Evolutionary conservation across 2,329 filamentous ascomycete genomes (phyloP).

Genomic region (Penicillium carneum): DNA sequence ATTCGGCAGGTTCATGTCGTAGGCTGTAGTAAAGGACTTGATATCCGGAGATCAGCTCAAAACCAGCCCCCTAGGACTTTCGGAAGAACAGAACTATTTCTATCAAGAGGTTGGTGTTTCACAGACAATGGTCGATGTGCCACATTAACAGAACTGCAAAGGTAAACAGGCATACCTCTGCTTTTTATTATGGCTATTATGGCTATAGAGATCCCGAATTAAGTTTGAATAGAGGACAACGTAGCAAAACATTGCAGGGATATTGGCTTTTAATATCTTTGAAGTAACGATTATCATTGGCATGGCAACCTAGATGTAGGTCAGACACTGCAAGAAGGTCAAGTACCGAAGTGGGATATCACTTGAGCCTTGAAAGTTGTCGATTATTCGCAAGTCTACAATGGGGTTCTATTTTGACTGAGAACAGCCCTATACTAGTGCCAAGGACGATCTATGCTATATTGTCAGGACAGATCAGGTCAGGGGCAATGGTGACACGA

Average conservation of each 20-base stretch:
- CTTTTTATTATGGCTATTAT: not conserved
- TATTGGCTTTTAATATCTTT: not conserved
- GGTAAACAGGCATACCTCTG: not conserved
- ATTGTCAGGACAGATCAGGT: not conserved
- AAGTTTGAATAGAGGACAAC: constrained; percentile 11
- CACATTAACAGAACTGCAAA: not conserved
- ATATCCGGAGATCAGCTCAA: not conserved
- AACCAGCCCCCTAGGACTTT: not conserved
- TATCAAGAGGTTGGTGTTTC: constrained; percentile 5
- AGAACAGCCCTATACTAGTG: not conserved
- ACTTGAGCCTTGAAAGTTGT: not conserved
- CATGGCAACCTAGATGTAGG: constrained; percentile 16
- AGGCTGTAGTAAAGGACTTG: not conserved
- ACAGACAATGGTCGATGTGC: constrained; percentile 5
- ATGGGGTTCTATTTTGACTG: not conserved
- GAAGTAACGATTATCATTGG: not conserved
- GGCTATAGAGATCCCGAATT: not conserved
- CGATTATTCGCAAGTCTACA: not conserved
- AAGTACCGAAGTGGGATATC: not conserved
- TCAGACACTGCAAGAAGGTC: constrained; percentile 6
- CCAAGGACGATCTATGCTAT: not conserved
- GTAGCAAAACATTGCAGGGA: constrained; percentile 5
- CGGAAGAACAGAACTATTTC: not conserved
- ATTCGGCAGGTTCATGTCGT: not conserved
- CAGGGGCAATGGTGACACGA: constrained; percentile 4